Evolutionary conservation across 441 rosid genomes (phyloP), one percentile per base, ranked within the genome.

Genomic region (Brassica hybrid): DNA sequence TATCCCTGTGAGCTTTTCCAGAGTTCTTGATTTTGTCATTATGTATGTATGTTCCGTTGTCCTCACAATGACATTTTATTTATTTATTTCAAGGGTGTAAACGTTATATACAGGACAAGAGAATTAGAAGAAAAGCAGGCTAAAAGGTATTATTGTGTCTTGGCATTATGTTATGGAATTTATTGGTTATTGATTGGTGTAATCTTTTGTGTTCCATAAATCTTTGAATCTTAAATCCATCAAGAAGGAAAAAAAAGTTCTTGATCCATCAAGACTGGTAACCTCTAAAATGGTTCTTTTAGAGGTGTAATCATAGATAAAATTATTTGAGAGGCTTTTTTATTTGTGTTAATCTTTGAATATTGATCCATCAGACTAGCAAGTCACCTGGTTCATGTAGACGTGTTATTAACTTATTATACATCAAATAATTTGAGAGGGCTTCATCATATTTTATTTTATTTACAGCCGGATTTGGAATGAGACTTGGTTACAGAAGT

Each of bases 61-160:
- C 2, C 58, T 17, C 50, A 16, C 36, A 36, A 16, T 71, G 38
- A n/a, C 12, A 16, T 6, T 50, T 63, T 6, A 41, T 76, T 69
- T 78, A 10, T 82, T 50, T 52, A 52, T 14, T 50, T 50, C 19
- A 52, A 94, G 97, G 94, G 97, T 54, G 90, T 94, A 73, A 85
- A 86, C 19, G 88, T 94, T 61, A 83, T 94, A 74, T 84, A 84
- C 82, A 78, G 97, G 70, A 90, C 96, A 48, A 90, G 76, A 83
- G 93, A 94, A 74, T 73, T 92, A 62, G 96, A 94, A 83, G 94
- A 88, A 83, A 80, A 85, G 41, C 97, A 94, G 80, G 88, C 92
- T 78, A 85, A 82, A 64, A 90, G 98, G 97, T 90, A 17, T 21
- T n/a, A 10, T 41, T 61, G 6, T 36, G 9, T 25, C 7, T 3